Evolutionary conservation across 257 asterid species (phyloP), one percentile per base, ranked within the genome.

Genomic region (Primulina huaijiensis): DNA sequence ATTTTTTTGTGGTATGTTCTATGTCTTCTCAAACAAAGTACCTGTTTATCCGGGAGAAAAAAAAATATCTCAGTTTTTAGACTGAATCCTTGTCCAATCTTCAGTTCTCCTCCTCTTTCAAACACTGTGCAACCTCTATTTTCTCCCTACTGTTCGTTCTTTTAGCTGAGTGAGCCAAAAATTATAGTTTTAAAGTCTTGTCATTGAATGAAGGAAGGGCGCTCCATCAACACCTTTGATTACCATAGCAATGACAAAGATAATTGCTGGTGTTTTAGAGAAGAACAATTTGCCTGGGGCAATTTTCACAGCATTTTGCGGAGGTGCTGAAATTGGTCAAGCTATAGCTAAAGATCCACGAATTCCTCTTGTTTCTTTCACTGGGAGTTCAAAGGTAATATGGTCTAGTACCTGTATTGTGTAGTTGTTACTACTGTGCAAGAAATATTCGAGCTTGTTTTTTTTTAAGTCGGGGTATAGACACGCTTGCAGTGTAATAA

Each of bases 151-250:
- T 19, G 5, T 8, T 34, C n/a, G 17, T 46, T 16, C 3, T 14
- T 62, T 63, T 50, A 34, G 34, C 38, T 14, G 59, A 64, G 34
- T 38, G 46, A 70, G 58, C 67, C 25, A 25, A 69, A 63, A 25
- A 63, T 75, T 29, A 43, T 59, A 60, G 62, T 72, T 38, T 6
- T 61, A 34, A 56, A 55, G 60, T 68, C 59, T 31, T 52, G 68
- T 69, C 27, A 57, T 69, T 40, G 16, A 77, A 46, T 64, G 60
- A 6, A 94, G 99, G 99, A 94, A 94, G 82, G 98, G 99, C 69
- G 99, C 99, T 84, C 99, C 99, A 55, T 88, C 99, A 33, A 94
- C 99, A 57, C 96, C 97, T 68, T 75, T 94, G 87, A 82, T 89
- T 67, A 94, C 98, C 65, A 76, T 94, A 72, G 97, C 97, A 8